phyloP scores from a whole-genome alignment of 129 eudicot genomes.

The Chrysanthemum makinoi region DNA sequence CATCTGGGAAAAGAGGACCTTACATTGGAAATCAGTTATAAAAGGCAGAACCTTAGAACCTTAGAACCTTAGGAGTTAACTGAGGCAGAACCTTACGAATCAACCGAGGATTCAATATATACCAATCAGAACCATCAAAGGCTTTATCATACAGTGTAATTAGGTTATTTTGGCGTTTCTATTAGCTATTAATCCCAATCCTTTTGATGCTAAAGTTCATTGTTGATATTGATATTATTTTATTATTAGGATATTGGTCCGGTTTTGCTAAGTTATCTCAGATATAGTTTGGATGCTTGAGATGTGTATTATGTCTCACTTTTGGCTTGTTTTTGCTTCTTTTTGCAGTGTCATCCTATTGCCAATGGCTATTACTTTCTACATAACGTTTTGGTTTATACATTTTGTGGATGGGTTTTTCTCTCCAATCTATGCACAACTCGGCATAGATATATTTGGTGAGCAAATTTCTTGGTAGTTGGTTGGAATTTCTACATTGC shows the following conservation, averaged over 20 bases:
- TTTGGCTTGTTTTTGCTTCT: constrained; percentile 9
- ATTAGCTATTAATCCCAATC: too few relatives aligned
- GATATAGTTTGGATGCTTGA: neutral
- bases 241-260: neutral
- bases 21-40: neutral
- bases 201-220: constrained; percentile 1
- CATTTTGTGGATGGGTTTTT: constrained; percentile 88
- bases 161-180: too few relatives aligned
- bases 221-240: neutral
- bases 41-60: constrained; percentile 7
- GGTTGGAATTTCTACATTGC: too few relatives aligned
- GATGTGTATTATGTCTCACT: neutral
- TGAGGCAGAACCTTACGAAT: too few relatives aligned
- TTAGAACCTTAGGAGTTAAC: too few relatives aligned
- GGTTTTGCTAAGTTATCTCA: neutral
- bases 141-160: too few relatives aligned
- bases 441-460: constrained; percentile 82
- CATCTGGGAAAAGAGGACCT: neutral
- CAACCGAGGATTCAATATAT: too few relatives aligned
- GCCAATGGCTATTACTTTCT: constrained; percentile 83
- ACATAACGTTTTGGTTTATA: constrained; percentile 85
- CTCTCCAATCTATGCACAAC: constrained; percentile 87
- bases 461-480: constrained; percentile 18
- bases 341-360: constrained; percentile 73
- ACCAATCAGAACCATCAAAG: too few relatives aligned